Evolutionary conservation across 2,329 filamentous ascomycete species (phyloP).

Genomic region (Scorias spongiosa): DNA sequence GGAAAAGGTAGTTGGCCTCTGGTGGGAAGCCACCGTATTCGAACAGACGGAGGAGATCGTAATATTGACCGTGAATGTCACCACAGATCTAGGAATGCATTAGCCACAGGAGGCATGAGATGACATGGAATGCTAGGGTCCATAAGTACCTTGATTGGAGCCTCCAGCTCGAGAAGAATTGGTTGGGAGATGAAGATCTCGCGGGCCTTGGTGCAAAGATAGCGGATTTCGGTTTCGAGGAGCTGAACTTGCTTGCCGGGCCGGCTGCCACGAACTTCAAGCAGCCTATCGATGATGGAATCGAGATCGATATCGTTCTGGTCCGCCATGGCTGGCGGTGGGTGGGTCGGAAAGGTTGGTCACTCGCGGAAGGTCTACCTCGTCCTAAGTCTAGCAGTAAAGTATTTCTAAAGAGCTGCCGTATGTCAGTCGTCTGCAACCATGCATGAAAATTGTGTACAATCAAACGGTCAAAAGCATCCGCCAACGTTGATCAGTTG

Average conservation of each 20-base stretch:
- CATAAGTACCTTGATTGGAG: constrained; percentile 81
- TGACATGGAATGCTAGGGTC: background rate
- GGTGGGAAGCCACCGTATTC: constrained; percentile 97
- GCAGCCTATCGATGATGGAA: constrained; percentile 95
- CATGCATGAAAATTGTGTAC: no score
- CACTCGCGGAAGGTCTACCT: background rate
- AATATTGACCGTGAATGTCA: constrained; percentile 98
- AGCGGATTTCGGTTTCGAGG: constrained; percentile 89
- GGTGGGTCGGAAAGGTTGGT: constrained; percentile 4
- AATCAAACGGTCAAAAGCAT: no score
- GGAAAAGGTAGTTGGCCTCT: constrained; percentile 98
- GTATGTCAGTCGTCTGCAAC: constrained; percentile 3
- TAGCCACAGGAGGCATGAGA: background rate
- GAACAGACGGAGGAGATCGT: constrained; percentile 90
- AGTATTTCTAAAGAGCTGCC: constrained; percentile 6
- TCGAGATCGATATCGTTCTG: constrained; percentile 91
- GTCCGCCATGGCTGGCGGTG: constrained; percentile 48
- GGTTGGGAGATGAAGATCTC: constrained; percentile 99
- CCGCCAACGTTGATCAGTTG: no score
- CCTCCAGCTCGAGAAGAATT: constrained; percentile 91
- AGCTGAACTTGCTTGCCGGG: constrained; percentile 98
- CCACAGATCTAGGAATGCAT: constrained; percentile 67
- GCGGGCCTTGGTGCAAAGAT: constrained; percentile 92
- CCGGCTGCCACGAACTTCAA: constrained; percentile 94
- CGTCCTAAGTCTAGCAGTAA: background rate